These are phyloP conservation scores for Cairneyella variabilis DNA, from an alignment of 495 filamentous ascomycete species.

Conservation along the genomic window DNA sequence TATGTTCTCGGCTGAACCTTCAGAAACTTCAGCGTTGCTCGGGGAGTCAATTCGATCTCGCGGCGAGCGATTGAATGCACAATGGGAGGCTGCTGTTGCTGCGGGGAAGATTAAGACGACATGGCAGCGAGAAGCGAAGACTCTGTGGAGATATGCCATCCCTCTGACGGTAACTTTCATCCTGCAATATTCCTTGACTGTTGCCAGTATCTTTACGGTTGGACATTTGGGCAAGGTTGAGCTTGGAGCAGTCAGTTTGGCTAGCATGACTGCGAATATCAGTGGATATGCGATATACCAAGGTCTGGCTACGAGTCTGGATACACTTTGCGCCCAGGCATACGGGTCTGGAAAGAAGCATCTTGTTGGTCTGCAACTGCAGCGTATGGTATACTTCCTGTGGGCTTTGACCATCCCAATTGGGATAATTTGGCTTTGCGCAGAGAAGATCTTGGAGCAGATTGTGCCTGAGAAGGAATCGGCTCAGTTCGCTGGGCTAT, in stretches of 20 bases:
- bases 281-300: constrained; percentile 69
- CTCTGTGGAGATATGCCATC: constrained; percentile 53
- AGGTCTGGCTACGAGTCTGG: constrained; percentile 64
- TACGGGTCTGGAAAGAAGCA: constrained; percentile 66
- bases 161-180: constrained; percentile 66
- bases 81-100: constrained; percentile 78
- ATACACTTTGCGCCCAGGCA: constrained; percentile 72
- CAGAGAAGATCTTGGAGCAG: constrained; percentile 47
- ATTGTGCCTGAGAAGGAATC: constrained; percentile 60
- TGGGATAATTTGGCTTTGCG: constrained; percentile 53
- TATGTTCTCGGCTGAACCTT: constrained; percentile 20
- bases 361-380: constrained; percentile 67
- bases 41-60: constrained; percentile 20
- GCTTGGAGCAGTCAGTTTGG: constrained; percentile 62
- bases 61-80: constrained; percentile 42
- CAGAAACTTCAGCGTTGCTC: constrained; percentile 37
- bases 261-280: constrained; percentile 69
- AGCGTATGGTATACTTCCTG: constrained; percentile 67
- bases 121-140: constrained; percentile 76
- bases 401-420: constrained; percentile 61
- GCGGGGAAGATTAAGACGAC: constrained; percentile 74
- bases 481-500: constrained; percentile 61
- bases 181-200: constrained; percentile 68
- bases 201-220: constrained; percentile 65
- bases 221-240: constrained; percentile 60